phyloP scores from a whole-genome alignment of 345 rosid species.

The Eucalyptus tenuipes region DNA sequence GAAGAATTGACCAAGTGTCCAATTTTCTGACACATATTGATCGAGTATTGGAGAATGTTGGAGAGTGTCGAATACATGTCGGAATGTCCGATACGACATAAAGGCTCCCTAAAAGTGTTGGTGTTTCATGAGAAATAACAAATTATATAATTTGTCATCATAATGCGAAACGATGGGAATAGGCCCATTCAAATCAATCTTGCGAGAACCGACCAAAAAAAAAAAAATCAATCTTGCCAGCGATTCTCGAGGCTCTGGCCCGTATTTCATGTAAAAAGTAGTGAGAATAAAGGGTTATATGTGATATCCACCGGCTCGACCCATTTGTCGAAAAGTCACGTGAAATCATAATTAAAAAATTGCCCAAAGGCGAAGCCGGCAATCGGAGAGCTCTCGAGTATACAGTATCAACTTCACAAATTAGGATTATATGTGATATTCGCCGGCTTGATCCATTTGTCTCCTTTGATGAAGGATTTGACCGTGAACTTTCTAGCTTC shows the following conservation, averaged over 20 bases:
- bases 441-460: constrained; percentile 36
- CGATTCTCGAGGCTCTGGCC: not conserved
- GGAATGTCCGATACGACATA: accelerated
- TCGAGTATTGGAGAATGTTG: accelerated
- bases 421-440: constrained; percentile 21
- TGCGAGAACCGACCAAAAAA: no score
- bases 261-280: not conserved
- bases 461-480: constrained; percentile 38
- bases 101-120: accelerated
- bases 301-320: constrained; percentile 18
- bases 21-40: accelerated
- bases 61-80: accelerated
- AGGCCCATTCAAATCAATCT: not conserved
- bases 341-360: not conserved
- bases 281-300: not conserved
- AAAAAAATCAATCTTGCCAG: not conserved
- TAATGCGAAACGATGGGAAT: not conserved
- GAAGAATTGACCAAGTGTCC: accelerated
- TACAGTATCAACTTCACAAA: constrained; percentile 1
- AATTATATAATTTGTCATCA: not conserved
- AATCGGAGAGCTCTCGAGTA: not conserved
- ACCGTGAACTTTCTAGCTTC: constrained; percentile 39
- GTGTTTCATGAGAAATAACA: accelerated
- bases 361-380: not conserved
- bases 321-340: constrained; percentile 48